Conservation (phyloP, 2,329 filamentous ascomycete species). For the Plectosphaerella sp. region DNA sequence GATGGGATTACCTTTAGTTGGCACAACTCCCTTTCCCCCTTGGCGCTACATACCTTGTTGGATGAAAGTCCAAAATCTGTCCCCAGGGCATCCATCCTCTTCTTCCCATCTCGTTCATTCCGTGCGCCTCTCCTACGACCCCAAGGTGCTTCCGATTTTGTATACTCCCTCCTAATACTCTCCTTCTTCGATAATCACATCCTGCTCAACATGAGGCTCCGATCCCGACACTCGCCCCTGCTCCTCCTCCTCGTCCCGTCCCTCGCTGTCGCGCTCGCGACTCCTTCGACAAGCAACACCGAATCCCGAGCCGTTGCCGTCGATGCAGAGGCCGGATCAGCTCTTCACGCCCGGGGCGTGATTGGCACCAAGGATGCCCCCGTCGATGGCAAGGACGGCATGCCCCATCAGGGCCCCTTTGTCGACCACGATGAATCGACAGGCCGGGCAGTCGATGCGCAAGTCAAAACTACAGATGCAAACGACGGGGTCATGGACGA, state of each 20-base stretch:
- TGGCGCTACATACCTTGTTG: no score
- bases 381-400: constrained; percentile 88
- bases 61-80: no score
- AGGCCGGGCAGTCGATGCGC: constrained; percentile 32
- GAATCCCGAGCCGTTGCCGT: constrained; percentile 13
- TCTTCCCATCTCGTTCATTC: background rate
- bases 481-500: constrained; percentile 93
- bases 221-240: constrained; percentile 47
- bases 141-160: background rate
- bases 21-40: no score
- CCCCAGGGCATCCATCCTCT: no score
- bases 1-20: background rate
- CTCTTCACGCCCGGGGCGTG: no score
- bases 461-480: constrained; percentile 52
- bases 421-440: constrained; percentile 45
- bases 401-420: constrained; percentile 83
- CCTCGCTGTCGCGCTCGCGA: constrained; percentile 40
- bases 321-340: constrained; percentile 9
- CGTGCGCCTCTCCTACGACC: no score
- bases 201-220: constrained; percentile 52
- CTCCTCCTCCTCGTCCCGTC: constrained; percentile 58
- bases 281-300: constrained; percentile 17
- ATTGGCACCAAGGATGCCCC: constrained; percentile 69
- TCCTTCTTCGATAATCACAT: background rate
- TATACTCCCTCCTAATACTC: no score